Evolutionary conservation across 2,329 filamentous ascomycete species (phyloP), one percentile per base, ranked within the genome.

Genomic region (Trichophyton verrucosum): DNA sequence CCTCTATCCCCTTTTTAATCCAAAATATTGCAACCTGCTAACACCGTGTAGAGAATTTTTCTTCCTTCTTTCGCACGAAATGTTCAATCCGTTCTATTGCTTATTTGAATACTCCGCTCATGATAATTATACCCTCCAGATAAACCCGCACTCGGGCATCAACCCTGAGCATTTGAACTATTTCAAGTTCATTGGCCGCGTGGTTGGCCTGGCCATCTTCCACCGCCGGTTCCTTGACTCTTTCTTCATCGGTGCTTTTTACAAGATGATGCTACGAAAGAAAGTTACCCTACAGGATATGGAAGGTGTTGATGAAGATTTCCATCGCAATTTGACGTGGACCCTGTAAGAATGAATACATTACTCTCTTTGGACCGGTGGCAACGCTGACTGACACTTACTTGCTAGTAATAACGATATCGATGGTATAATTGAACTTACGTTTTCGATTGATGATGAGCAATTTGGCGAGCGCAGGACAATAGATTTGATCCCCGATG

Each of bases 21-120:
- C 13, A 24, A 42, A 46, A 7, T 1, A 15, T 30, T 22, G 6
- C 22, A 13, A 5, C 13, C 13, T 33, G 40, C 20, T 59, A 60
- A 51, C 20, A 33, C 47, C 6, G 11, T 55, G 65, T 68, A 84
- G 91, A 82, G 94, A 99, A 76, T 99, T 99, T 80, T 99, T 99
- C 81, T 99, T 99, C 85, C 80, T 99, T 46, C 84, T 99, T 60
- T 97, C 92, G 15, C 94, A 99, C 77, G 94, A 99, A 79, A 99
- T 99, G 94, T 99, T 99, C 80, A 99, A 99, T 75, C 94, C 94
- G 36, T 99, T 99, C 78, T 99, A 99, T 79, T 99, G 94, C 74
- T 81, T 99, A 60, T 99, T 99, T 80, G 94, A 99, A 77, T 99
- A 99, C 76, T 97, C 94, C 27, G 94, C 94, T 44, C 94, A 99